These are phyloP conservation scores for Microdochium trichocladiopsis DNA, from an alignment of 2,329 filamentous ascomycete species.

Conservation along the genomic window DNA sequence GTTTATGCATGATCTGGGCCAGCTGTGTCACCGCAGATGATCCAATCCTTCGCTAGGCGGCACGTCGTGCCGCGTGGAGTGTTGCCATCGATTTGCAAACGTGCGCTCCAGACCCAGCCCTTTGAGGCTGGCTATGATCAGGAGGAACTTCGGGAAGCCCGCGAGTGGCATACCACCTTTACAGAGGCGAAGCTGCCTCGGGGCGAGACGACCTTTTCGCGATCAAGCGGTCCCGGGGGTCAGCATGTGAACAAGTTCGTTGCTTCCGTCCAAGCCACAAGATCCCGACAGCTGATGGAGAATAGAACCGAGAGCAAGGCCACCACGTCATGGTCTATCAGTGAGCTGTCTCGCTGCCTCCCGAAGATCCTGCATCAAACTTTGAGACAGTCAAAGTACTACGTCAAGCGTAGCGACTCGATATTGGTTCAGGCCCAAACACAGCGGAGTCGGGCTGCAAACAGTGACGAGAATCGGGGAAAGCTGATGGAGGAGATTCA, in stretches of 20 bases:
- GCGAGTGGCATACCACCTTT: conserved; percentile 42
- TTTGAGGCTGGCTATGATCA: conserved; percentile 42
- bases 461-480: conserved; percentile 43
- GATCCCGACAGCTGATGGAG: not conserved
- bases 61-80: not conserved
- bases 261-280: not conserved
- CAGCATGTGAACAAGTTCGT: conserved; percentile 57
- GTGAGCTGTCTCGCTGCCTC: conserved; percentile 35
- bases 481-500: conserved; percentile 42
- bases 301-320: conserved; percentile 54
- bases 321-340: conserved; percentile 42
- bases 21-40: not conserved
- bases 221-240: conserved; percentile 55
- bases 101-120: conserved; percentile 25
- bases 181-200: conserved; percentile 34
- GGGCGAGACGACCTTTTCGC: conserved; percentile 45
- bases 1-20: not conserved
- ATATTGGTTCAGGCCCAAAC: conserved; percentile 50
- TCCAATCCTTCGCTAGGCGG: not conserved
- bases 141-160: conserved; percentile 41
- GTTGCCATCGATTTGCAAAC: not conserved
- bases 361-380: conserved; percentile 38
- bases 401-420: conserved; percentile 41
- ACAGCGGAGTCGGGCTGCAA: conserved; percentile 42
- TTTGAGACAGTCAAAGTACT: conserved; percentile 48